Conservation (phyloP, 2,329 filamentous ascomycete species). For the Nigrospora osmanthi region DNA sequence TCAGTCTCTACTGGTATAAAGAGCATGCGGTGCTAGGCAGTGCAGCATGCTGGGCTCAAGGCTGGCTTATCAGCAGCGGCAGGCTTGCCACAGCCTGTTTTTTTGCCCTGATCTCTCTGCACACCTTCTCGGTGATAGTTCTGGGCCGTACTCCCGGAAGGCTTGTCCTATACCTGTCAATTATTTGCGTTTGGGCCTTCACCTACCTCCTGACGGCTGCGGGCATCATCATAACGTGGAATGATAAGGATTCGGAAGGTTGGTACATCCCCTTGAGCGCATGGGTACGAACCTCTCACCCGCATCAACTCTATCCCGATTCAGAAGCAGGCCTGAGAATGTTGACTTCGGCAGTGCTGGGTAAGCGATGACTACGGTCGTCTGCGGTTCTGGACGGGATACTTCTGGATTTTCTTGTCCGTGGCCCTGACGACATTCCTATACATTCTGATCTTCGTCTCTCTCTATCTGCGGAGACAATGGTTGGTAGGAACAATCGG, state of each 20-base stretch:
- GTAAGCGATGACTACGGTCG: constrained; percentile 42
- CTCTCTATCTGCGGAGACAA: constrained; percentile 8
- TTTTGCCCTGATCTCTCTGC: constrained; percentile 55
- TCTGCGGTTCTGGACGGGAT: constrained; percentile 51
- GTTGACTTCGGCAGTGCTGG: constrained; percentile 43
- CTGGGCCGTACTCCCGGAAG: constrained; percentile 42
- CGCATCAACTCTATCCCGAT: not conserved
- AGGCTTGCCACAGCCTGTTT: constrained; percentile 61
- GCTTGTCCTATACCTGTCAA: constrained; percentile 36
- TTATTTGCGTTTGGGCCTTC: constrained; percentile 48
- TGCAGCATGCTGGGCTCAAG: constrained; percentile 36
- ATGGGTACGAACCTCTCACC: constrained; percentile 39
- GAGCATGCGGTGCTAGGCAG: not conserved
- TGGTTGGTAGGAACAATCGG: constrained; percentile 6
- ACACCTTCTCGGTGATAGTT: constrained; percentile 58
- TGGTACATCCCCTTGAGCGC: constrained; percentile 56
- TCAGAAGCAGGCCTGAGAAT: not conserved
- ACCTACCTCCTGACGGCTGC: constrained; percentile 48
- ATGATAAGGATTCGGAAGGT: constrained; percentile 30
- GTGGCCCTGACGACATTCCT: constrained; percentile 24
- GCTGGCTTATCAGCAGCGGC: constrained; percentile 60
- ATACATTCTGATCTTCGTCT: constrained; percentile 28
- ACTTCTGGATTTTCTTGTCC: constrained; percentile 51
- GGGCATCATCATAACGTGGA: constrained; percentile 33
- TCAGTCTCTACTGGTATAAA: constrained; percentile 51